Evolutionary conservation across 352 stramenopile genomes (phyloP).

Genomic region (Plasmopara halstedii): DNA sequence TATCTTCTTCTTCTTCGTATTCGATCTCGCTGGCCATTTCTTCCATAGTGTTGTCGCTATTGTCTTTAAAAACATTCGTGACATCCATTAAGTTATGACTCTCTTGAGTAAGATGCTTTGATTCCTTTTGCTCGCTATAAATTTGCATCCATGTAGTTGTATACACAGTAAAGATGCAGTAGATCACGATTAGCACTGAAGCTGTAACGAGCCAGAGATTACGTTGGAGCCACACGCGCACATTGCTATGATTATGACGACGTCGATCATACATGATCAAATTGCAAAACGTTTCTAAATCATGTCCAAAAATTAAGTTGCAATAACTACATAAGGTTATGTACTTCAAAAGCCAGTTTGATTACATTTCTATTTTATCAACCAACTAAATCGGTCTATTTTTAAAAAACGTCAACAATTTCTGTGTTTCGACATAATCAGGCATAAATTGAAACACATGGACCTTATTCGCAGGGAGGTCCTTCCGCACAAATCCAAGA

Average conservation of each 20-base stretch:
- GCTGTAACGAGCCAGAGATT: constrained; percentile 23
- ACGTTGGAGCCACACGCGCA: constrained; percentile 16
- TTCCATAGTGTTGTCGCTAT: constrained; percentile 5
- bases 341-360: too few relatives aligned
- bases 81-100: constrained; percentile 8
- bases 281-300: neutral
- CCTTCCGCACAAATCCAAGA: constrained; percentile 53
- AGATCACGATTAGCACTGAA: constrained; percentile 22
- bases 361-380: too few relatives aligned
- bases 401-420: constrained; percentile 40
- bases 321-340: too few relatives aligned
- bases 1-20: constrained; percentile 10
- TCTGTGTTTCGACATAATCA: constrained; percentile 42
- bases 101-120: too few relatives aligned
- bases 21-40: constrained; percentile 4
- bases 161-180: constrained; percentile 31
- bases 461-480: constrained; percentile 38
- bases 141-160: constrained; percentile 21
- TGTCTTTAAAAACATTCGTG: constrained; percentile 9
- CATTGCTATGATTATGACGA: neutral
- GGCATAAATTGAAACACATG: constrained; percentile 48
- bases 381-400: too few relatives aligned
- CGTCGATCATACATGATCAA: neutral
- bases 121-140: constrained; percentile 9
- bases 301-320: too few relatives aligned